These are phyloP conservation scores for Diacronema lutheri DNA, from an alignment of 78 protist species.

Conservation along the genomic window DNA sequence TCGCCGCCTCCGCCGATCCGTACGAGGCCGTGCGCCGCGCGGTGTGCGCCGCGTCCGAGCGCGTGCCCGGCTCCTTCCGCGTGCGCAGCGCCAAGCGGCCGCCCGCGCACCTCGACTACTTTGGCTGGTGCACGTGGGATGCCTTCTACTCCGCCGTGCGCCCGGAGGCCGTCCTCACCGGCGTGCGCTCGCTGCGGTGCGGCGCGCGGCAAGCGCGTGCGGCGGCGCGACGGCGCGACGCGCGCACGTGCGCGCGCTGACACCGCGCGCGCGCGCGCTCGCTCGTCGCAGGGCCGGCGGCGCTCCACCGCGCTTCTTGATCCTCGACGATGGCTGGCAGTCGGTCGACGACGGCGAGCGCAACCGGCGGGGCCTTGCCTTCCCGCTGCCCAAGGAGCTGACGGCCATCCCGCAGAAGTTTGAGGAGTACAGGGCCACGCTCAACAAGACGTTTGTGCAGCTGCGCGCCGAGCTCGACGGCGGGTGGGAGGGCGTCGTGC, in stretches of 20 bases:
- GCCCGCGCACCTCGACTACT: conserved; percentile 9
- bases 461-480: background rate
- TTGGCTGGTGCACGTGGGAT: conserved; percentile 54
- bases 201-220: too few relatives aligned
- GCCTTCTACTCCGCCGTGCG: conserved; percentile 37
- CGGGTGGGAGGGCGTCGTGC: background rate
- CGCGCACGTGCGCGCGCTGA: too few relatives aligned
- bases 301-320: conserved; percentile 25
- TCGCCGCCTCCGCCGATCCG: conserved; percentile 10
- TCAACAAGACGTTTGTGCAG: background rate
- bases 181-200: conserved; percentile 19
- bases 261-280: too few relatives aligned
- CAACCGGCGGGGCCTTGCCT: background rate
- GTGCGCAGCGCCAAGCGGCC: background rate
- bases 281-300: conserved; percentile 13
- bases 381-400: conserved; percentile 13
- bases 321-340: conserved; percentile 48
- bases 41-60: conserved; percentile 5
- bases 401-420: background rate
- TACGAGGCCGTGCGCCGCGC: background rate
- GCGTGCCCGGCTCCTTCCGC: conserved; percentile 16
- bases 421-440: background rate
- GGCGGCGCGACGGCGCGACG: too few relatives aligned
- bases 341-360: conserved; percentile 7
- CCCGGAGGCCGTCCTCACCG: conserved; percentile 6